Evolutionary conservation across 176 grass and related monocot genomes (phyloP), one percentile per base, ranked within the genome.

Genomic region (Carex scoparia): DNA sequence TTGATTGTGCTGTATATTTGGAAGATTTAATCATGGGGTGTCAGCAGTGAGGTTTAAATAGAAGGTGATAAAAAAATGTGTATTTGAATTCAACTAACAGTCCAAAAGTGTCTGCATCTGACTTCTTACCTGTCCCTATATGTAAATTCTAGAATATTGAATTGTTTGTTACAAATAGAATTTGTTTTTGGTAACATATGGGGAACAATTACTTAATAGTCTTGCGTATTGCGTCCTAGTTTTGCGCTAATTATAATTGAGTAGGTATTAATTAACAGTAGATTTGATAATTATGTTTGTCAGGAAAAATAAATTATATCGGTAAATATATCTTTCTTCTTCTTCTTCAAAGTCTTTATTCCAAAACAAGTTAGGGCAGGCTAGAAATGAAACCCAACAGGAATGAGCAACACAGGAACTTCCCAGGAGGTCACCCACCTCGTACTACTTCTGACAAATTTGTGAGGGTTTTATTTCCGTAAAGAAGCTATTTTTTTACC

Each of bases 71-170:
- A 18, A 7, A 23, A 69, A 40, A 0, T 10, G 7, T n/a, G 35
- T 71, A 42, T 46, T 44, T 48, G 40, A 72, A 72, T 72, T 72
- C 69, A 72, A 72, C 40, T 72, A 72, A 49, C 40, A 48, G 40
- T 72, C 69, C 69, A 72, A 72, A 48, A 72, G 40, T 48, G 69
- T 72, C 69, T 10, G 18, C 40, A 72, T 72, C 69, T 72, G 1
- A 46, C 40, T 72, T 72, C 38, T 48, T 37, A 72, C 32, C 69
- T 10, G 69, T 23, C 38, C 16, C 16, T 23, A 3, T 12, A 72
- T 8, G 16, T 23, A 72, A 15, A 72, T 70, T 40, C 35, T 10
- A 18, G 67, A 70, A 70, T 70, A 44, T 38, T 40, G 2, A 42
- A 70, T 42, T 70, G 4, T 33, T 16, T 0, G 23, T 23, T 23